These are phyloP conservation scores for Marasmius tenuissimus DNA, from an alignment of 1,284 basidiomycete genomes.

Conservation along the genomic window DNA sequence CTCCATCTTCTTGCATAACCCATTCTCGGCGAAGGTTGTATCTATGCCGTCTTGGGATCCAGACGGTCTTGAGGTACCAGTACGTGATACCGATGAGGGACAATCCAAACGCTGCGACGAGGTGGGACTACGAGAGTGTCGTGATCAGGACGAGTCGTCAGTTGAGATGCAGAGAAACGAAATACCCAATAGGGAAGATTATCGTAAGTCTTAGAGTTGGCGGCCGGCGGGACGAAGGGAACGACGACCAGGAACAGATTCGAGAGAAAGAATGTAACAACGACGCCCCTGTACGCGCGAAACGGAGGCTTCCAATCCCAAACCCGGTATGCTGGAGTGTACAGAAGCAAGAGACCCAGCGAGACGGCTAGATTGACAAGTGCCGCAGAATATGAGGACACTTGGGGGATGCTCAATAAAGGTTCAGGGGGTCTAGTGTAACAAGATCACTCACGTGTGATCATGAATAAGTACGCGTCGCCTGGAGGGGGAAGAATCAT, in stretches of 20 bases:
- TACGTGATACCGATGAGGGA: conserved; percentile 54
- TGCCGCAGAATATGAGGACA: conserved; percentile 52
- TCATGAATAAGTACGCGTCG: conserved; percentile 67
- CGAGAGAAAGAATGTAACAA: conserved; percentile 57
- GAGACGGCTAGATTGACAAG: conserved; percentile 62
- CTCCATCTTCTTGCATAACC: conserved; percentile 53
- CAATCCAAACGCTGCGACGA: conserved; percentile 47
- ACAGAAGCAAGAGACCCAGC: conserved; percentile 57
- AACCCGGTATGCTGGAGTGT: conserved; percentile 40
- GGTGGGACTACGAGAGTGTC: conserved; percentile 43
- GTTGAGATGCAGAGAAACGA: not conserved
- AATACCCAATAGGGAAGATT: conserved; percentile 66
- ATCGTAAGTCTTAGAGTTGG: conserved; percentile 51
- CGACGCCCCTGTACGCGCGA: conserved; percentile 45
- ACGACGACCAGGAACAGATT: conserved; percentile 61
- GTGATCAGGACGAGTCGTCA: not conserved
- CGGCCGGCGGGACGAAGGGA: conserved; percentile 58
- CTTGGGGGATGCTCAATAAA: conserved; percentile 27
- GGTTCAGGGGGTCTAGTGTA: not conserved
- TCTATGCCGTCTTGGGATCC: conserved; percentile 51
- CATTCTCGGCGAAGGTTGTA: conserved; percentile 51
- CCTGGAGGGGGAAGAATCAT: conserved; percentile 56
- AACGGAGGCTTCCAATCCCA: conserved; percentile 67
- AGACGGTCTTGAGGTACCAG: conserved; percentile 58
- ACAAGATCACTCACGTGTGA: conserved; percentile 47